Conservation (phyloP, 306 rosid genomes). For the Adenanthera pavonina region DNA sequence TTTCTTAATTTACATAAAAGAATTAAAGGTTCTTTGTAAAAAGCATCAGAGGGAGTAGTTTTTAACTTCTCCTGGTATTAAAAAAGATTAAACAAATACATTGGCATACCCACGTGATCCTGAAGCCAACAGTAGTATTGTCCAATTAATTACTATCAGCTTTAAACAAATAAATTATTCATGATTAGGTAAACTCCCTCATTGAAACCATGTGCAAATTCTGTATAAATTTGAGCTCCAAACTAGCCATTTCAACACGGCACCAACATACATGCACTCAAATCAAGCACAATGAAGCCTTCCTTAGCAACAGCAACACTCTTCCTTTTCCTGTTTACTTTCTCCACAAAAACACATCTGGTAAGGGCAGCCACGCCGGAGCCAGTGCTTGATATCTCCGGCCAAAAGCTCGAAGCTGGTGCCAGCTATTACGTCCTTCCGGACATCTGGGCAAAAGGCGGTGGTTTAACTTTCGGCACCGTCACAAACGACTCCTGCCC, state of each 20-base stretch:
- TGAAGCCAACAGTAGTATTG: too few species aligned
- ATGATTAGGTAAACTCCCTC: background rate
- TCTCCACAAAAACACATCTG: background rate
- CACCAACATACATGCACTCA: too few species aligned
- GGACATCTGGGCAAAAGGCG: background rate
- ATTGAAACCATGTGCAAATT: background rate
- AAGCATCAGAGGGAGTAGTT: too few species aligned
- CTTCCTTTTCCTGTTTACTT: background rate
- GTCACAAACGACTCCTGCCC: background rate
- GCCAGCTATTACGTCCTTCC: background rate
- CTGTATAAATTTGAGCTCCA: background rate
- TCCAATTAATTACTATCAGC: too few species aligned
- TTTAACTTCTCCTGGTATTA: too few species aligned
- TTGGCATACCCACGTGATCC: too few species aligned
- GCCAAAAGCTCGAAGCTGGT: background rate
- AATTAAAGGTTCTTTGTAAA: too few species aligned
- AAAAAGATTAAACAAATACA: too few species aligned
- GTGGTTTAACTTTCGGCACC: background rate
- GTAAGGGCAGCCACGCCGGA: background rate
- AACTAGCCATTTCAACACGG: too few species aligned
- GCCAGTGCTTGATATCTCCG: background rate
- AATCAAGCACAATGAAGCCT: background rate
- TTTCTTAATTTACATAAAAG: too few species aligned
- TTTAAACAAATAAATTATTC: too few species aligned
- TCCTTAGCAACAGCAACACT: background rate